Base-by-base conservation (phyloP, 805 yeast genomes). In the Citeromyces nyonsensis region DNA sequence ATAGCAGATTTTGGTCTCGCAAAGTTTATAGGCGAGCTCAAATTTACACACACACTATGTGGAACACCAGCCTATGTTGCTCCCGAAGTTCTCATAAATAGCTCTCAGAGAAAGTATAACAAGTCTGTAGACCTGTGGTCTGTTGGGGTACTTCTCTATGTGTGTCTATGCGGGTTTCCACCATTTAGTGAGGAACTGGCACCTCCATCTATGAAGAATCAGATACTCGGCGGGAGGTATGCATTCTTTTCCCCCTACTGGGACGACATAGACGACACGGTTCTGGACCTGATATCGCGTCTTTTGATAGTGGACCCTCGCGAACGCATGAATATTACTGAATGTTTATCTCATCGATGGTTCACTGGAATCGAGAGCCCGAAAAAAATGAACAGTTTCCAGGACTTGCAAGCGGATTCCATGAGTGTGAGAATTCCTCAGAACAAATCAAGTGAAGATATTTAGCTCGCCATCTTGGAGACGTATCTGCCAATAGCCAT, bases 11-110 rank as follows among this genome's bases (percentile, higher is more conserved):
- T 81, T 52, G 95, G 95, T 0, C 50, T 70, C 28, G 77, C 77
- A 3, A 70, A 70, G 47, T 68, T 69, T 40, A 66, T 80, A 29
- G 88, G 88, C 5, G 84, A 77, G 42, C 54, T 71, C 39, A 69
- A 73, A 38, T 78, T 78, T 46, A 78, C 93, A 7, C 73, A 73
- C 42, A 81, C 93, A 0, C 51, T 81, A 27, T 81, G 93, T 54
- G 93, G 93, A 2, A 81, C 93, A 0, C 93, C 93, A 1, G 84
- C 88, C 0, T 81, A 81, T 45, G 91, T 81, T 12, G 91, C 91
- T 0, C 93, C 93, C 0, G 93, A 81, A 44, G 78, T 81, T 5
- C 44, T 70, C 20, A 59, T 49, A 10, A 72, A 73, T 49, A 60
- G 65, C 8, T 54, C 63, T 2, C 55, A 59, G 26, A 50, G 76